Evolutionary conservation across 225 moss, liverwort and hornwort species (phyloP), one percentile per base, ranked within the genome.

Genomic region (Thuidium tamariscinum): DNA sequence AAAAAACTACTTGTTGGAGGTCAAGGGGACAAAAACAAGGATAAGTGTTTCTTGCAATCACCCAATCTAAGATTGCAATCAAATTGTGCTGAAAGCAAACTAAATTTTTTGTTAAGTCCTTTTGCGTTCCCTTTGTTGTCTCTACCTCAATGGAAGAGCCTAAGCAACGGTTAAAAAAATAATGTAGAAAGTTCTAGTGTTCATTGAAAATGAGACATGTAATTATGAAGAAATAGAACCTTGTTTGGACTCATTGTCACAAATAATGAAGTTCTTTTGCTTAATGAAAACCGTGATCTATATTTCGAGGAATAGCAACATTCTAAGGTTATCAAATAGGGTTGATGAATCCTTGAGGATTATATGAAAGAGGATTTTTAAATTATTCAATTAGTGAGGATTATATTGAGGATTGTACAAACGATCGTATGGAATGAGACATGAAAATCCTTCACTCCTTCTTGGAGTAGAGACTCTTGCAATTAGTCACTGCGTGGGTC

Each of bases 321-420:
- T 70, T 69, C 41, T 21, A 42, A 41, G 69, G 42, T 82, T 23
- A 30, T 82, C 56, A 56, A 56, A 56, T 32, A 16, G 52, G 52
- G 52, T 52, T 78, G 97, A 96, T 17, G 97, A 56, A 56, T 56
- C 29, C 9, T 13, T 61, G 61, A 61, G 61, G 29, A 61, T 29
- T 61, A 61, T 29, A 61, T 13, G 61, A 29, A 61, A 61, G 29
- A 29, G 29, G 61, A 29, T 29, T 13, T 61, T 61, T 29, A 3
- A 27, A 13, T 61, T 60, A 57, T 60, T 60, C 26, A 60, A 60
- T 60, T 61, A 61, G 61, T 60, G 60, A 60, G 60, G 27, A 26
- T 11, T 60, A 60, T 27, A 60, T 26, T 60, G 60, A 60, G 60
- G 12, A 27, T 60, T 60, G 60, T 14, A 61, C 29, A 29, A 7